These are phyloP conservation scores for Monosporascus sp. DNA, from an alignment of 2,329 filamentous ascomycete species.

Conservation along the genomic window DNA sequence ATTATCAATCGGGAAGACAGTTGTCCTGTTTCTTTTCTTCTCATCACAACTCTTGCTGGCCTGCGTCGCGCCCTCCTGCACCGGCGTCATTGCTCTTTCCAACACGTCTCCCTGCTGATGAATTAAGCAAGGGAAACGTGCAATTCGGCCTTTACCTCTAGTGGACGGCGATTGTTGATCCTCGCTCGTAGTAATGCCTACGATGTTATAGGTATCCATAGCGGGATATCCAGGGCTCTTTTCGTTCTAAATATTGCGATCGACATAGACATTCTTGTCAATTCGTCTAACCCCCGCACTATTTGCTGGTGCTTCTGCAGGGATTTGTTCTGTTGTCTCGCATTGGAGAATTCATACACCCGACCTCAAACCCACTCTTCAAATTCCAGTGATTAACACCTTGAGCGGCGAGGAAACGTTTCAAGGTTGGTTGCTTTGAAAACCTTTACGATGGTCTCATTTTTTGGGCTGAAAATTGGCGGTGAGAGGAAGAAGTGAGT, in stretches of 20 bases:
- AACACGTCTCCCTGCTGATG: not conserved
- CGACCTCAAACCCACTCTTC: not conserved
- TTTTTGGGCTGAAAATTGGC: constrained; percentile 53
- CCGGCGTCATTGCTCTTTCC: not conserved
- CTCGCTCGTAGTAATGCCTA: constrained; percentile 1
- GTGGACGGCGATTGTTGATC: not conserved
- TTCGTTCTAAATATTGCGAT: constrained; percentile 15
- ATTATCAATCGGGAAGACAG: not conserved
- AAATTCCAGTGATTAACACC: not conserved
- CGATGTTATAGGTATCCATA: constrained; percentile 2
- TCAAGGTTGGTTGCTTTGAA: constrained; percentile 3
- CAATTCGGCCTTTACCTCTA: not conserved
- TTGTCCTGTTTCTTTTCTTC: not conserved
- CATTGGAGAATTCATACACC: not conserved
- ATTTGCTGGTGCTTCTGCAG: constrained; percentile 11
- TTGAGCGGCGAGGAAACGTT: constrained; percentile 3
- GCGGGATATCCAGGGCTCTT: constrained; percentile 4
- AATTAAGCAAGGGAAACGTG: not conserved
- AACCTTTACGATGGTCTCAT: constrained; percentile 46
- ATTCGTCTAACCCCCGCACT: constrained; percentile 17
- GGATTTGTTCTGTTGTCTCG: constrained; percentile 2
- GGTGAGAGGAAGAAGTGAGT: constrained; percentile 54
- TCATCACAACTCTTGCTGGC: not conserved
- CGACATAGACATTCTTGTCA: constrained; percentile 16
- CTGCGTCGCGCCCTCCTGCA: not conserved